Conservation (phyloP, 176 grass and related monocot species). For the Cenchrus purpureus region DNA sequence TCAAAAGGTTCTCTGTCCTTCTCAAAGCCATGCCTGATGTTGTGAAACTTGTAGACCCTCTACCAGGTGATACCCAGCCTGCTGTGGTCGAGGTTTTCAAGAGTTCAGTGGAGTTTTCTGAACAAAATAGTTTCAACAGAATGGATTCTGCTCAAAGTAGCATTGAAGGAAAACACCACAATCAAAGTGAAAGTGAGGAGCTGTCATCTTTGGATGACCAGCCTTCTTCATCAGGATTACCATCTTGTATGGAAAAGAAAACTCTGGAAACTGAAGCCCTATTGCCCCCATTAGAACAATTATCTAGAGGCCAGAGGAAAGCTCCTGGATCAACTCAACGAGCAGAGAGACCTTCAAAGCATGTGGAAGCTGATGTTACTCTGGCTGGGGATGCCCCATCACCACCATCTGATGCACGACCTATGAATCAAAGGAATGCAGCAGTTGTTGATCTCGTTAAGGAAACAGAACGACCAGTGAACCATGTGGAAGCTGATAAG, state of each 20-base stretch:
- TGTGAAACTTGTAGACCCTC: conserved; percentile 50
- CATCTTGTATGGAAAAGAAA: not conserved
- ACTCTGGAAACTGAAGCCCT: not conserved
- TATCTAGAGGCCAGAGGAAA: conserved; percentile 17
- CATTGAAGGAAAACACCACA: conserved; percentile 2
- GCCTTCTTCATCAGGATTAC: conserved; percentile 28
- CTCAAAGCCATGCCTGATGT: conserved; percentile 57
- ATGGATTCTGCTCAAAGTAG: conserved; percentile 28
- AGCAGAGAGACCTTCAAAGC: conserved; percentile 11
- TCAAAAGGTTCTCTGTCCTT: conserved; percentile 58
- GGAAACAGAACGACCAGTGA: not conserved
- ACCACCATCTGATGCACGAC: conserved; percentile 9
- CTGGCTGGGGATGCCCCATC: not conserved
- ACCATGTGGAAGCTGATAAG: conserved; percentile 3
- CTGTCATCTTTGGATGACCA: conserved; percentile 22
- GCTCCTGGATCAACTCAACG: conserved; percentile 20
- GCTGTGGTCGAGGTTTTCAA: conserved; percentile 33
- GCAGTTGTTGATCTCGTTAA: conserved; percentile 19
- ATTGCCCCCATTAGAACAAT: not conserved
- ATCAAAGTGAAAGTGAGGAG: conserved; percentile 24
- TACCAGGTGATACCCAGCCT: conserved; percentile 32
- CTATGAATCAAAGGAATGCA: not conserved
- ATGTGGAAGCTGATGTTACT: conserved; percentile 26
- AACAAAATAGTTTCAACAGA: conserved; percentile 12
- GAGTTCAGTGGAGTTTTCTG: conserved; percentile 17